Conservation (phyloP, 345 rosid genomes). For the Acer campestre region DNA sequence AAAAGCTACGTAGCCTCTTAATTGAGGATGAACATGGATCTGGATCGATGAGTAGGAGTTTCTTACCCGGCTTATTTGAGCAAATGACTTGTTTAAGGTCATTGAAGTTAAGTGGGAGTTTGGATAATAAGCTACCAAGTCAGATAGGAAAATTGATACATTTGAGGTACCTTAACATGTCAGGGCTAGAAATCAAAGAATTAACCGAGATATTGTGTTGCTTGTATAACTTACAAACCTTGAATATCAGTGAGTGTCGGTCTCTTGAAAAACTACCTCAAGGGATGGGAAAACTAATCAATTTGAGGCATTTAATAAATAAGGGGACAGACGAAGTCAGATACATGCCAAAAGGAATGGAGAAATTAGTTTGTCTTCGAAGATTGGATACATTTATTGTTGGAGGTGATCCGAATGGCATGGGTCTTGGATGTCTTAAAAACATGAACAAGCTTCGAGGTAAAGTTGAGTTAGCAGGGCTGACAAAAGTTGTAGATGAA, state of each 20-base stretch:
- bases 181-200: not conserved
- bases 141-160: not conserved
- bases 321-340: too few relatives aligned
- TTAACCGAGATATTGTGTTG: not conserved
- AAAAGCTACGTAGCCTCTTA: too few relatives aligned
- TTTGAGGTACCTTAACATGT: not conserved
- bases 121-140: too few relatives aligned
- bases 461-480: not conserved
- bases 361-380: too few relatives aligned
- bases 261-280: not conserved
- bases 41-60: too few relatives aligned
- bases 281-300: not conserved
- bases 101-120: not conserved
- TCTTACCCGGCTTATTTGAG: too few relatives aligned
- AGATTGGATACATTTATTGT: too few relatives aligned
- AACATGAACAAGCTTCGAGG: not conserved
- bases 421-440: not conserved
- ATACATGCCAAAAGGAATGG: not conserved
- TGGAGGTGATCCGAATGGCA: too few relatives aligned
- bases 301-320: not conserved
- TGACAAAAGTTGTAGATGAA: not conserved
- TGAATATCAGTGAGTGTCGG: not conserved
- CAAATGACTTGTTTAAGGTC: too few relatives aligned
- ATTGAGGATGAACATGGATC: too few relatives aligned
- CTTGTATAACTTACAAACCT: not conserved